These are phyloP conservation scores for Haplosporangium gracile DNA, from an alignment of 192 early-diverging fungal genomes.

Conservation along the genomic window DNA sequence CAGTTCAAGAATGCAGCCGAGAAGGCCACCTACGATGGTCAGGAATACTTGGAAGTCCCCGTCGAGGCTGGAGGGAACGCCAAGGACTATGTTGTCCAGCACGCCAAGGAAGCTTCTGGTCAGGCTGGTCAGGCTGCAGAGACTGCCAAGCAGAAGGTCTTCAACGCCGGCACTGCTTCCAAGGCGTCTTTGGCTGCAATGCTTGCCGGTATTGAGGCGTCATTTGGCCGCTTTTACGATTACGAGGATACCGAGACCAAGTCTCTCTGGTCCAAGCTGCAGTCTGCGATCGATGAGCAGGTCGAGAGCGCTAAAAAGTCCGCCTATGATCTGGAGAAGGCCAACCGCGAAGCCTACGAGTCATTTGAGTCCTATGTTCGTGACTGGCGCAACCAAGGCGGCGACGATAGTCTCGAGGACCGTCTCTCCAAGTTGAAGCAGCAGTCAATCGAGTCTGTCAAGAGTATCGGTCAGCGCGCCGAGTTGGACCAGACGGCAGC, in stretches of 20 bases:
- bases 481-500: conserved; percentile 19
- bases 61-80: conserved; percentile 23
- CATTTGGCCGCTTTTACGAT: conserved; percentile 35
- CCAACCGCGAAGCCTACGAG: conserved; percentile 40
- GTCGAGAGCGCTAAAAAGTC: conserved; percentile 34
- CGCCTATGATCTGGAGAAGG: conserved; percentile 26
- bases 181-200: conserved; percentile 43
- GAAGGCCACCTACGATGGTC: conserved; percentile 15
- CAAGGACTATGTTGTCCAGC: conserved; percentile 27
- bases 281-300: conserved; percentile 44
- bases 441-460: conserved; percentile 28
- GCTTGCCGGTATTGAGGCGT: conserved; percentile 32
- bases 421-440: conserved; percentile 19
- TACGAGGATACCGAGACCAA: conserved; percentile 51
- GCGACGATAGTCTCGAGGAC: conserved; percentile 22
- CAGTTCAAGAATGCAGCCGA: conserved; percentile 1
- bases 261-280: conserved; percentile 43
- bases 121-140: conserved; percentile 21
- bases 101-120: conserved; percentile 9
- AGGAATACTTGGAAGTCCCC: conserved; percentile 4
- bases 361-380: conserved; percentile 47
- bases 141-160: conserved; percentile 27
- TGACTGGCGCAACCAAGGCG: conserved; percentile 23
- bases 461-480: conserved; percentile 26
- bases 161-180: conserved; percentile 28